These are phyloP conservation scores for Geranium incanum DNA, from an alignment of 441 rosid genomes.

Conservation along the genomic window DNA sequence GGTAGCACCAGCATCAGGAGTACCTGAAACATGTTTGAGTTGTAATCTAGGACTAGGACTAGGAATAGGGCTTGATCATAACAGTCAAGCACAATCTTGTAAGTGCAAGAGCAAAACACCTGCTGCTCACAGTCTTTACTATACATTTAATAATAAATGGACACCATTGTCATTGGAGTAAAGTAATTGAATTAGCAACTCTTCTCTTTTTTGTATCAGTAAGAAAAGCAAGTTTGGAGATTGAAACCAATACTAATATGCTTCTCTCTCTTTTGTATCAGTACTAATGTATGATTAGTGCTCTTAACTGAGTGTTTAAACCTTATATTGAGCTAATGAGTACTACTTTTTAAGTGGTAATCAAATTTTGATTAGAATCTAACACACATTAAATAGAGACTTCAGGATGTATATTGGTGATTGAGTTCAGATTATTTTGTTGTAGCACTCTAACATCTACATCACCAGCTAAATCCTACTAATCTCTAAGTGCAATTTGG, in stretches of 20 bases:
- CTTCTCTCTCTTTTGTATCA: neutral
- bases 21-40: slow-evolving; percentile 1
- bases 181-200: neutral
- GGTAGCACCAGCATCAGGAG: neutral
- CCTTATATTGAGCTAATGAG: neutral
- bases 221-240: too few relatives aligned
- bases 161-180: slow-evolving; percentile 1
- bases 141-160: slow-evolving; percentile 2
- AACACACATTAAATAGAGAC: too few relatives aligned
- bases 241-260: too few relatives aligned
- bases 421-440: too few relatives aligned
- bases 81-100: neutral
- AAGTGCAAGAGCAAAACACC: slow-evolving; percentile 6
- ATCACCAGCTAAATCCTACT: neutral
- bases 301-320: neutral
- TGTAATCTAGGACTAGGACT: slow-evolving; percentile 4
- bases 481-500: too few relatives aligned
- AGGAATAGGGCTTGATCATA: slow-evolving; percentile 7
- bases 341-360: neutral
- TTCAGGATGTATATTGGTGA: neutral
- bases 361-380: too few relatives aligned
- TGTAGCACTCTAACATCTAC: neutral
- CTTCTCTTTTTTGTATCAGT: too few relatives aligned
- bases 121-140: neutral
- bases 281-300: neutral